Base-by-base conservation (phyloP, 2,329 filamentous ascomycete species). In the Trichoderma sp. region DNA sequence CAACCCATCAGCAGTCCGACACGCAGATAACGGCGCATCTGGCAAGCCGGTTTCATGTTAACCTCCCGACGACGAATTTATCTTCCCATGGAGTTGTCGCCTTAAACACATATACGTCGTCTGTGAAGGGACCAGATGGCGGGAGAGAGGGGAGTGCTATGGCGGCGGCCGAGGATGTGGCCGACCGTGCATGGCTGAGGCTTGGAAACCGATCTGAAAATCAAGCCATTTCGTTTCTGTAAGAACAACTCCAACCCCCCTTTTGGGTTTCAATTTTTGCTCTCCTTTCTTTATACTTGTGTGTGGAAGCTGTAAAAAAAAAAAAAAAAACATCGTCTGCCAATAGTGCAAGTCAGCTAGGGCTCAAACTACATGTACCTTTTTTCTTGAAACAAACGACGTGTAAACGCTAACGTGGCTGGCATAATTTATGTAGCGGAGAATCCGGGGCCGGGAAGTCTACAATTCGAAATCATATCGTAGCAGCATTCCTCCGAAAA, bases 371-470 rank as follows among this genome's bases (percentile, higher is more conserved):
- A 34, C 32, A 3, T 49, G 13, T 46, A 21, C 7, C 18, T 4
- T 26, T 26, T n/a, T 46, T 26, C 4, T 26, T 26, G 2, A 21
- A n/a, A 46, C 8, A 8, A 46, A 13, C 5, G 46, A 49, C 46
- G 46, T 4, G 21, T 16, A 49, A 24, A 49, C 46, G n/a, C 63
- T 66, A 59, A 66, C 30, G 14, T 52, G 71, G 70, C 72, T 78
- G 74, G 76, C n/a, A 43, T n/a, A 74, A 76, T 70, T 79, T 71
- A 76, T 70, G 79, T 71, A 97, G 94, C 73, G 96, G 96, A 80
- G 96, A 99, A 86, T 97, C 94, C 68, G 96, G 96, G 56, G 90
- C 96, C 37, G 96, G 96, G 75, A 99, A 99, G 83, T 97, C 96
- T 0, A 99, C 96, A 0, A 85, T 98, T 75, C 91, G 96, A 71